Evolutionary conservation across 2,329 filamentous ascomycete genomes (phyloP).

Genomic region (Talaromyces sp.): DNA sequence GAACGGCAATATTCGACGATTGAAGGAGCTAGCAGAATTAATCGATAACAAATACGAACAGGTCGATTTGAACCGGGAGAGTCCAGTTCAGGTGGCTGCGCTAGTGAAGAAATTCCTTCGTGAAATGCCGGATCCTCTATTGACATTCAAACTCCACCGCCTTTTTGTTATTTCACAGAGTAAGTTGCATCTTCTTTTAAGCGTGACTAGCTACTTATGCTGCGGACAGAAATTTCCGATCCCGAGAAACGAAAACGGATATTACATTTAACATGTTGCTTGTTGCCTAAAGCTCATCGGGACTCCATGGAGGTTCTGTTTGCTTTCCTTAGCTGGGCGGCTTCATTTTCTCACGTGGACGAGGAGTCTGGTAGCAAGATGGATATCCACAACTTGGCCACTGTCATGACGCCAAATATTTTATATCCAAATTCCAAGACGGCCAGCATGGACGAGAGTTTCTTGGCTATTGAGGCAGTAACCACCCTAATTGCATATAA

Average conservation of each 20-base stretch:
- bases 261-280: slow-evolving; percentile 83
- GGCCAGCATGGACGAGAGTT: slow-evolving; percentile 77
- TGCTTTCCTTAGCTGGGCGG: slow-evolving; percentile 94
- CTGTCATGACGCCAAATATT: slow-evolving; percentile 95
- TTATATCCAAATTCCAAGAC: slow-evolving; percentile 66
- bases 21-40: slow-evolving; percentile 77
- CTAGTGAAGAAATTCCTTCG: slow-evolving; percentile 92
- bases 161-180: slow-evolving; percentile 86
- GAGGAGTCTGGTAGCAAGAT: slow-evolving; percentile 98
- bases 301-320: slow-evolving; percentile 95
- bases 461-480: slow-evolving; percentile 88
- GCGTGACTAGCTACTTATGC: slow-evolving; percentile 1
- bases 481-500: slow-evolving; percentile 87
- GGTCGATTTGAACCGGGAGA: slow-evolving; percentile 81
- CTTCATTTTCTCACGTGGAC: slow-evolving; percentile 94
- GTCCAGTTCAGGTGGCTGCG: slow-evolving; percentile 88
- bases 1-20: slow-evolving; percentile 94
- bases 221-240: slow-evolving; percentile 65
- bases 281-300: slow-evolving; percentile 85
- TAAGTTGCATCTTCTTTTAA: slow-evolving; percentile 35
- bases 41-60: slow-evolving; percentile 83
- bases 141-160: slow-evolving; percentile 90
- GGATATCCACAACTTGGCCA: slow-evolving; percentile 96
- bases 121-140: slow-evolving; percentile 86
- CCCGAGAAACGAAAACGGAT: slow-evolving; percentile 76